Evolutionary conservation across 176 grass and related monocot species (phyloP).

Genomic region (Oryza meyeriana): DNA sequence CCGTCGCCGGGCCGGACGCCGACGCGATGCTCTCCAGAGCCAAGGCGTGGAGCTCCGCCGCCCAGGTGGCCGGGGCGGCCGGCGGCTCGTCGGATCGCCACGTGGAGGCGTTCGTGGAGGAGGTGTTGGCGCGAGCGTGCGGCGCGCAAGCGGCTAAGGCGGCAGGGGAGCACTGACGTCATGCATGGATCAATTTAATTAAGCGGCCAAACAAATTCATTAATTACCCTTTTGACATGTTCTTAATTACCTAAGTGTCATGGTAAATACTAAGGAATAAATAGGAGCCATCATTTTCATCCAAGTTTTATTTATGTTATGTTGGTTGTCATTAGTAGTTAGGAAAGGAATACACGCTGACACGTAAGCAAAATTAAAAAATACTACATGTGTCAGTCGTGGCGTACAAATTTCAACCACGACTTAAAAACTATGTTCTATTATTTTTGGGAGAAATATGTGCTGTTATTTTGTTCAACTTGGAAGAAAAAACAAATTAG

Average conservation of each 20-base stretch:
- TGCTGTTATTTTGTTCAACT: not conserved
- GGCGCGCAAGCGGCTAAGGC: not conserved
- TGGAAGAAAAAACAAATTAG: too few species aligned
- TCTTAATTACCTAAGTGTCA: not conserved
- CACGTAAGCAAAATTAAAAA: not conserved
- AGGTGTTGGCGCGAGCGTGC: conserved; percentile 32
- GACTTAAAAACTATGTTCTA: not conserved
- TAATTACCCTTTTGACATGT: not conserved
- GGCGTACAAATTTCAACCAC: not conserved
- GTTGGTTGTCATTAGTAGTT: not conserved
- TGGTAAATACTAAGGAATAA: not conserved
- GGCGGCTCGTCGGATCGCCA: conserved; percentile 64
- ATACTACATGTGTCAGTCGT: not conserved
- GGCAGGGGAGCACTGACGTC: too few species aligned
- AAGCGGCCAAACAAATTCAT: not conserved
- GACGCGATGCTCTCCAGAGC: conserved; percentile 37
- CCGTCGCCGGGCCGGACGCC: conserved; percentile 31
- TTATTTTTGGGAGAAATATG: not conserved
- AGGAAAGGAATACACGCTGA: not conserved
- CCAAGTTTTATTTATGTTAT: not conserved
- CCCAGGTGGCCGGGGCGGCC: conserved; percentile 32
- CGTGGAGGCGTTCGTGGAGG: conserved; percentile 62
- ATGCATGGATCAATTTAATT: not conserved
- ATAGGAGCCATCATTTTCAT: not conserved
- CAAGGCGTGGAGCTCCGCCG: conserved; percentile 41